Evolutionary conservation across 2,329 filamentous ascomycete genomes (phyloP), one percentile per base, ranked within the genome.

Genomic region (Fusarium ramigenum): DNA sequence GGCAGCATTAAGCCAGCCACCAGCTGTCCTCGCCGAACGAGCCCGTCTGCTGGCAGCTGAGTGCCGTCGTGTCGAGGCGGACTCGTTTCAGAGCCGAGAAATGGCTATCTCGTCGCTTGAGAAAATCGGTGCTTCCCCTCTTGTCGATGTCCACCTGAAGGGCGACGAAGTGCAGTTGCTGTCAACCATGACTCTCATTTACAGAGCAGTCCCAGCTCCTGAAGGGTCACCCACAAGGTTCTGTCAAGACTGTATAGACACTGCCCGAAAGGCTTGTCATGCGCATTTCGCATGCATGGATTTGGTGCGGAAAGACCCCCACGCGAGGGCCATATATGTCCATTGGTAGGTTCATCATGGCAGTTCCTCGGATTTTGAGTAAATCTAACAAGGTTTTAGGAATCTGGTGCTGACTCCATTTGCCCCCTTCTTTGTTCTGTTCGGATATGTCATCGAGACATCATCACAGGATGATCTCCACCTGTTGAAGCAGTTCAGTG

Each of bases 361-460:
- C 25, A 10, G 28, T 37, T n/a, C 40, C 28, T 9, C 8, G 7
- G 14, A 9, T 21, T 36, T 40, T 12, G 14, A 53, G 42, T n/a
- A 21, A 43, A 18, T 34, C 58, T 78, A 49, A 78, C 63, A 39
- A 21, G 2, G n/a, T 21, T 39, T 9, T 37, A 88, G 87, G 87
- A 86, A 85, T n/a, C 79, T 89, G 32, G 81, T 90, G 28, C 83
- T 89, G 68, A 86, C 86, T 5, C 89, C 88, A 0, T 90, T 91
- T 74, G 86, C 88, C 2, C 88, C 89, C 2, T 89, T 90, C 74
- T 89, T 89, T 61, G 86, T 90, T 32, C 81, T 90, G 32, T 90
- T 91, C 78, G 89, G 87, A 75, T 85, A 88, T 67, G 82, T 89
- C 60, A 85, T 89, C 52, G 88, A 91, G 75, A 87, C 87, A 1